A percentile compares a stretch with the other conserved stretches of the same genome.
Conservation (phyloP, 2,329 filamentous ascomycete genomes). For the Hymenoscyphus salicellus region DNA sequence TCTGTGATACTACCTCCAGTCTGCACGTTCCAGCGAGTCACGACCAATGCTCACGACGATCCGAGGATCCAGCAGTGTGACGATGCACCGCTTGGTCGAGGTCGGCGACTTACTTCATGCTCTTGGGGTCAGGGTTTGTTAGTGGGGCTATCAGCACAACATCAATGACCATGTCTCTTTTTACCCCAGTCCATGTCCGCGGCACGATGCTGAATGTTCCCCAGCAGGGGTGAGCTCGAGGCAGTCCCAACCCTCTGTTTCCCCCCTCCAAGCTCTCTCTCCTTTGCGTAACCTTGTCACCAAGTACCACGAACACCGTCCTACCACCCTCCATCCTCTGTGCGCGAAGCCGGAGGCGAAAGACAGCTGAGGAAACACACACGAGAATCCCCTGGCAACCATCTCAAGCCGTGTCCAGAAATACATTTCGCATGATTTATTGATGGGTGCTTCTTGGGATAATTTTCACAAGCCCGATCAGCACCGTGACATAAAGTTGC, state of each 20-base stretch:
- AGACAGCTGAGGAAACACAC: conserved; percentile 3
- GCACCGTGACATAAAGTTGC: neutral
- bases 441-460: neutral
- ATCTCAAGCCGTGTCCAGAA: neutral
- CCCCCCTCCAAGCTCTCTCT: neutral
- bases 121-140: neutral
- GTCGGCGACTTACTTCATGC: neutral
- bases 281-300: neutral
- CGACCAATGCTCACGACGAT: neutral
- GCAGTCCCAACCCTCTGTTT: neutral
- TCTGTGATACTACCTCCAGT: neutral
- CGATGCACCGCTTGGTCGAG: neutral
- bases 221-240: too few species aligned
- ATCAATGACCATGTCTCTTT: too few species aligned
- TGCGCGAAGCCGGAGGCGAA: conserved; percentile 3
- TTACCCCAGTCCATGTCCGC: too few species aligned
- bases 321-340: conserved; percentile 4
- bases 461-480: neutral
- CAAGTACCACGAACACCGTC: conserved; percentile 2
- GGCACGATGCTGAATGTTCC: too few species aligned
- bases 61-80: conserved; percentile 2
- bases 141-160: neutral
- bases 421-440: conserved; percentile 7
- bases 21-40: neutral
- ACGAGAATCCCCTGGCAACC: neutral